phyloP scores from a whole-genome alignment of 2,329 filamentous ascomycete species.

The Metarhizium rileyi region DNA sequence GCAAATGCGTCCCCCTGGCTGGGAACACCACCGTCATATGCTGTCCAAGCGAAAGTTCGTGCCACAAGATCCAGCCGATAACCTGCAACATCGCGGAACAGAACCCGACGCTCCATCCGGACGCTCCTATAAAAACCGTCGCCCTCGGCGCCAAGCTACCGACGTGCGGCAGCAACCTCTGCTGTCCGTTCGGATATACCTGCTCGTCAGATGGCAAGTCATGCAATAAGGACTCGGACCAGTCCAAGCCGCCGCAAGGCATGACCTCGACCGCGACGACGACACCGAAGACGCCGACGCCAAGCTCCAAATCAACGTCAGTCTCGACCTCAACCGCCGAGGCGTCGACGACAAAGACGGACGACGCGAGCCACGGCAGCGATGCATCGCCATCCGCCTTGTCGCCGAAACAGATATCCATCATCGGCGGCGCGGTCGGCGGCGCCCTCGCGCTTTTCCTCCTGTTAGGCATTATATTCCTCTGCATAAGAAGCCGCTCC shows the following conservation, averaged over 20 bases:
- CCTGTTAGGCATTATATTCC: conserved; percentile 28
- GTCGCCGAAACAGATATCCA: conserved; percentile 25
- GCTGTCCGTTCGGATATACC: conserved; percentile 64
- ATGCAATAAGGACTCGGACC: conserved; percentile 45
- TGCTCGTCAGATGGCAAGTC: conserved; percentile 38
- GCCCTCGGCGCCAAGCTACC: conserved; percentile 46
- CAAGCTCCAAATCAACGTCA: conserved; percentile 15
- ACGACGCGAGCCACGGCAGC: conserved; percentile 3
- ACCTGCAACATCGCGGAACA: conserved; percentile 54
- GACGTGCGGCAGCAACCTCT: conserved; percentile 45
- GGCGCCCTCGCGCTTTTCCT: conserved; percentile 34
- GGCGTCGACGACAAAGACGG: background rate
- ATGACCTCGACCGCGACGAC: conserved; percentile 2
- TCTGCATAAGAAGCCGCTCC: conserved; percentile 27
- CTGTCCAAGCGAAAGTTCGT: conserved; percentile 51
- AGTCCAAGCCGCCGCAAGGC: conserved; percentile 29
- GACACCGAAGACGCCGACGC: conserved; percentile 6
- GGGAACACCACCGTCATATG: conserved; percentile 59
- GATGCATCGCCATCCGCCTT: conserved; percentile 8
- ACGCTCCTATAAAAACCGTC: conserved; percentile 56
- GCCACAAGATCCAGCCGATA: conserved; percentile 52
- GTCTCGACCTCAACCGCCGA: background rate
- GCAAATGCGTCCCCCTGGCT: conserved; percentile 51
- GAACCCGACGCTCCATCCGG: conserved; percentile 45
- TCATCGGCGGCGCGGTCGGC: conserved; percentile 38